A percentile compares a stretch with the other conserved stretches of the same genome.
Evolutionary conservation across 139 green algal species (phyloP).

Genomic region (Chlamydomonas sp.): DNA sequence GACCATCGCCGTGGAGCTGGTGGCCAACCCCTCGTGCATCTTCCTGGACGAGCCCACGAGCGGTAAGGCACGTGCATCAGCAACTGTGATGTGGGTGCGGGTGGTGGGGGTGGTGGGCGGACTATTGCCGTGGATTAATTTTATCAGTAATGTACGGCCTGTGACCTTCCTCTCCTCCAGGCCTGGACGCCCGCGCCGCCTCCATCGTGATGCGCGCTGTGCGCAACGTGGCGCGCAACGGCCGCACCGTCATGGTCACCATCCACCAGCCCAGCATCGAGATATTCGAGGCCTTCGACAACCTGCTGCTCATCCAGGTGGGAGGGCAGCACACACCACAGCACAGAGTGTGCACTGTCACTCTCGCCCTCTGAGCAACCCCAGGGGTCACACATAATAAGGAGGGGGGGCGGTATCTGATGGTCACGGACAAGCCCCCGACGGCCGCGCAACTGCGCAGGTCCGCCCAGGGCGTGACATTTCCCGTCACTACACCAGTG

Average conservation of each 20-base stretch:
- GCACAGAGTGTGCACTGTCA: too few relatives aligned
- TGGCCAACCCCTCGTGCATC: conserved; percentile 71
- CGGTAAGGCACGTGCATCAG: conserved; percentile 1
- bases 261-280: conserved; percentile 92
- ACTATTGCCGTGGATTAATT: not conserved
- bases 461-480: too few relatives aligned
- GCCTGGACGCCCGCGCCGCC: conserved; percentile 87
- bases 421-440: not conserved
- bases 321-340: too few relatives aligned
- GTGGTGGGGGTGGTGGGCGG: conserved; percentile 74
- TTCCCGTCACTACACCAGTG: too few relatives aligned
- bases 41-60: conserved; percentile 72
- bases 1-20: conserved; percentile 87
- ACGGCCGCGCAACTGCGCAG: too few relatives aligned
- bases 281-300: conserved; percentile 85
- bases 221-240: conserved; percentile 79
- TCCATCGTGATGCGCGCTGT: conserved; percentile 89
- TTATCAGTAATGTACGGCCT: not conserved
- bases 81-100: not conserved
- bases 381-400: too few relatives aligned
- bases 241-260: conserved; percentile 90
- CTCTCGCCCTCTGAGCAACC: too few relatives aligned
- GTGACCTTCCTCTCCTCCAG: conserved; percentile 31
- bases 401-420: not conserved
- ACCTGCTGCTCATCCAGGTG: conserved; percentile 81